Percentiles rank a stretch among this genome's conserved stretches.
Conservation (phyloP, 371 early-diverging fungal species). For the Mortierella sp. region DNA sequence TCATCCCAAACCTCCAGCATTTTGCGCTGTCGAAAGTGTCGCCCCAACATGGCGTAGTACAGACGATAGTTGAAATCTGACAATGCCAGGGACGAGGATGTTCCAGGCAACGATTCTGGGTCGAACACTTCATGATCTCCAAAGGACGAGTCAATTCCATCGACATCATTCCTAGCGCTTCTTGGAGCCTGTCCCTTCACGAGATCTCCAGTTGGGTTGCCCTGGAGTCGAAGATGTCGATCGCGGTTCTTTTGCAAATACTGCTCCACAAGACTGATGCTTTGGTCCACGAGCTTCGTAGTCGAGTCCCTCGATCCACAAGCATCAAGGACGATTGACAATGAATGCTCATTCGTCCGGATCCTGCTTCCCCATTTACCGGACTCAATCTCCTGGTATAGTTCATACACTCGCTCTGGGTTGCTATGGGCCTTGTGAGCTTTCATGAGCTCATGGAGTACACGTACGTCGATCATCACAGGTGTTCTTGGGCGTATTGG, state of each 20-base stretch:
- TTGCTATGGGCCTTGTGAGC: slow-evolving; percentile 21
- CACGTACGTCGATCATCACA: slow-evolving; percentile 17
- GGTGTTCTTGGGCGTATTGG: slow-evolving; percentile 6
- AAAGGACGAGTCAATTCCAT: background rate
- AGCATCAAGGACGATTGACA: slow-evolving; percentile 40
- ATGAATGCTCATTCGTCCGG: slow-evolving; percentile 29
- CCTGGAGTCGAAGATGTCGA: background rate
- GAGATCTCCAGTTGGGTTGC: background rate
- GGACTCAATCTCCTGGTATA: slow-evolving; percentile 31
- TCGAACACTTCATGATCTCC: background rate
- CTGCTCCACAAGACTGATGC: slow-evolving; percentile 21
- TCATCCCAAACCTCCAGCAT: slow-evolving; percentile 41
- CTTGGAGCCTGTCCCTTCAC: background rate
- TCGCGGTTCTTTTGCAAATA: slow-evolving; percentile 1
- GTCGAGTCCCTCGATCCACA: slow-evolving; percentile 18
- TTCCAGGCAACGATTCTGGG: background rate
- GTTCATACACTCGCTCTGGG: slow-evolving; percentile 26
- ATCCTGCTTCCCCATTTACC: slow-evolving; percentile 33
- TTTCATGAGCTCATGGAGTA: slow-evolving; percentile 43
- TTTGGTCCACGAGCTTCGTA: slow-evolving; percentile 16
- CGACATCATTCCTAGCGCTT: slow-evolving; percentile 1
- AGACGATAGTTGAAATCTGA: slow-evolving; percentile 38
- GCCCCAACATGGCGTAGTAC: slow-evolving; percentile 38
- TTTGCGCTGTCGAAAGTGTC: slow-evolving; percentile 44
- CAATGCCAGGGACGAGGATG: background rate